Evolutionary conservation across 1,139 yeast genomes (phyloP), one percentile per base, ranked within the genome.

Genomic region (Geotrichum citri-aurantii): DNA sequence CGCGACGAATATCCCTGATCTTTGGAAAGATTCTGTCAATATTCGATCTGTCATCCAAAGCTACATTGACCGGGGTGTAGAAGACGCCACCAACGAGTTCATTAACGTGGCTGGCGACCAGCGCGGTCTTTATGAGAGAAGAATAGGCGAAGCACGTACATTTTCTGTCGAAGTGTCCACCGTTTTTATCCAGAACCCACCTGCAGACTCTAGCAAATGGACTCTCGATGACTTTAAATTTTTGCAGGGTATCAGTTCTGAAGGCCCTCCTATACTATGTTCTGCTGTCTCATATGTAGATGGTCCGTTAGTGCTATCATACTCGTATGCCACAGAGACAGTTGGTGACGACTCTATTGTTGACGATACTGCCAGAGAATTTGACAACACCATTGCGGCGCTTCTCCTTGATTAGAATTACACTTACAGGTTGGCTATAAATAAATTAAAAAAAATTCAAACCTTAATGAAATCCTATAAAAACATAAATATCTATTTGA

Each of bases 171-270:
- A 56, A 48, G 26, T 56, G 24, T 56, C 59, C 17, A 46, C 52
- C 6, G 8, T 56, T 5, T 24, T 51, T 2, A 42, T 56, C 23
- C 26, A 48, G 10, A 44, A 52, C 12, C 37, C 21, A n/a, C 46
- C 50, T 8, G 23, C 23, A 2, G 5, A 26, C 21, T 2, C 8
- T 2, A 26, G 31, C 6, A 31, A 3, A 6, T 56, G 56, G 55
- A 14, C 12, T 33, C 40, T 52, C 31, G 24, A 27, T 17, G 53
- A 52, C 40, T 52, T 48, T 42, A 31, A 8, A 19, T 56, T 56
- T 29, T 11, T 52, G 10, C 59, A 56, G 29, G 59, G 59, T n/a
- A 50, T 48, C 12, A 27, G 46, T 37, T 48, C 59, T 48, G 56
- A 56, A 19, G 59, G 59, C 4, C 42, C 56, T 5, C 56, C 59